phyloP scores from a whole-genome alignment of 257 asterid species.

The Mentha longifolia region DNA sequence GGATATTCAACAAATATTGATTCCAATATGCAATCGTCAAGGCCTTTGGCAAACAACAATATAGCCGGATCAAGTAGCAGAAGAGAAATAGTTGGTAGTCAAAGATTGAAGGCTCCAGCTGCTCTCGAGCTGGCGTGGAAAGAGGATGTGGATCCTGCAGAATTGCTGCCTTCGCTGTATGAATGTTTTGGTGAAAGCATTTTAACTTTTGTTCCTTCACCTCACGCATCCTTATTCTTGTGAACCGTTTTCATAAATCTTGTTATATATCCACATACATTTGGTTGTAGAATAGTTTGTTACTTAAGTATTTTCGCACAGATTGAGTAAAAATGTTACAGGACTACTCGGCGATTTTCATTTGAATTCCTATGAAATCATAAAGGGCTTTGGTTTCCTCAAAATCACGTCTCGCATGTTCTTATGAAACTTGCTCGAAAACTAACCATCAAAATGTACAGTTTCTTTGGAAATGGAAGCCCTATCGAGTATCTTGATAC shows the following conservation, averaged over 20 bases:
- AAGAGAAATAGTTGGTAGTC: conserved; percentile 48
- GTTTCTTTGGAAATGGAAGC: no score
- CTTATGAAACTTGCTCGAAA: no score
- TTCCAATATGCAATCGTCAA: conserved; percentile 46
- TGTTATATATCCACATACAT: background rate
- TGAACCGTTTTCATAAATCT: conserved; percentile 34
- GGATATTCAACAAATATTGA: conserved; percentile 47
- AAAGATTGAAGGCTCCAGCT: conserved; percentile 53
- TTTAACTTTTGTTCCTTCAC: conserved; percentile 67
- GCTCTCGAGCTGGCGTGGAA: conserved; percentile 66
- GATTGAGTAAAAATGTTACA: no score
- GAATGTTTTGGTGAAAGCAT: conserved; percentile 87
- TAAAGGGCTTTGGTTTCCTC: no score
- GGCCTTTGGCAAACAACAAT: conserved; percentile 49
- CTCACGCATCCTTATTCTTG: conserved; percentile 63
- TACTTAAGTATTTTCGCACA: background rate
- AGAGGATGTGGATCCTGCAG: conserved; percentile 54
- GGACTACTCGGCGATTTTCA: no score
- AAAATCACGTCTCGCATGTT: no score
- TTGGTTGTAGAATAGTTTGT: background rate
- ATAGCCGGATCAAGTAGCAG: conserved; percentile 50
- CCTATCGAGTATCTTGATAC: no score
- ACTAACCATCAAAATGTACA: no score
- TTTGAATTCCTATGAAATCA: no score
- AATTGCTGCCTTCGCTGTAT: conserved; percentile 53